These are phyloP conservation scores for Colletotrichum neosansevieriae DNA, from an alignment of 2,329 filamentous ascomycete species.

Conservation along the genomic window DNA sequence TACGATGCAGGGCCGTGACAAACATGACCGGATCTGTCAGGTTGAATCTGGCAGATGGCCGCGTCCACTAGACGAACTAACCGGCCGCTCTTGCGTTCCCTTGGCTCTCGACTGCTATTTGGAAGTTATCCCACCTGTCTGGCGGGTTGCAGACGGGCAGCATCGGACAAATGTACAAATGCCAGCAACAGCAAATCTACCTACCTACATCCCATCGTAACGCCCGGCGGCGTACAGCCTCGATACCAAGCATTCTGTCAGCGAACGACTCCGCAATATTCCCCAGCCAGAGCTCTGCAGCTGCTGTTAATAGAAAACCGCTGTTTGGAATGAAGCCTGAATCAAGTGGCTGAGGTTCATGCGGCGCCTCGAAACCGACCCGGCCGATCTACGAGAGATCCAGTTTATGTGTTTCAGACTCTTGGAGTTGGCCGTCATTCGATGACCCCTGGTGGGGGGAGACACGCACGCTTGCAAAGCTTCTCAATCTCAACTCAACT, in stretches of 20 bases:
- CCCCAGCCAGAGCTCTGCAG: neutral
- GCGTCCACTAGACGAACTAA: no score
- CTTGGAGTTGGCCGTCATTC: constrained; percentile 23
- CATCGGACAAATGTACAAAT: no score
- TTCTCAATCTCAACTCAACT: no score
- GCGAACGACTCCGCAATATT: constrained; percentile 13
- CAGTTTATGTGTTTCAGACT: constrained; percentile 40
- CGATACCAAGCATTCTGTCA: constrained; percentile 16
- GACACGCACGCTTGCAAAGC: constrained; percentile 18
- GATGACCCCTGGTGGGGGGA: constrained; percentile 9
- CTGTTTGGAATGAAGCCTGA: constrained; percentile 32
- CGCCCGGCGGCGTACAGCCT: neutral
- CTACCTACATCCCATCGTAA: neutral
- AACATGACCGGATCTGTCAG: neutral
- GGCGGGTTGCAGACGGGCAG: no score
- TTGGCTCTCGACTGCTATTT: neutral
- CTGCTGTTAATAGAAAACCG: constrained; percentile 37
- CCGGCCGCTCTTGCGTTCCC: neutral
- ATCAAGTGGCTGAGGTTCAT: constrained; percentile 34
- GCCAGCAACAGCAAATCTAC: no score
- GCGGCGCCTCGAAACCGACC: constrained; percentile 35
- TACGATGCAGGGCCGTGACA: neutral
- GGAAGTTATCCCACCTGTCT: neutral
- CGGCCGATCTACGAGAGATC: constrained; percentile 40
- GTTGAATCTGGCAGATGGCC: neutral